A percentile compares a stretch with the other conserved stretches of the same genome.
phyloP scores from a whole-genome alignment of 2,329 filamentous ascomycete species.

The Pyricularia sp. region DNA sequence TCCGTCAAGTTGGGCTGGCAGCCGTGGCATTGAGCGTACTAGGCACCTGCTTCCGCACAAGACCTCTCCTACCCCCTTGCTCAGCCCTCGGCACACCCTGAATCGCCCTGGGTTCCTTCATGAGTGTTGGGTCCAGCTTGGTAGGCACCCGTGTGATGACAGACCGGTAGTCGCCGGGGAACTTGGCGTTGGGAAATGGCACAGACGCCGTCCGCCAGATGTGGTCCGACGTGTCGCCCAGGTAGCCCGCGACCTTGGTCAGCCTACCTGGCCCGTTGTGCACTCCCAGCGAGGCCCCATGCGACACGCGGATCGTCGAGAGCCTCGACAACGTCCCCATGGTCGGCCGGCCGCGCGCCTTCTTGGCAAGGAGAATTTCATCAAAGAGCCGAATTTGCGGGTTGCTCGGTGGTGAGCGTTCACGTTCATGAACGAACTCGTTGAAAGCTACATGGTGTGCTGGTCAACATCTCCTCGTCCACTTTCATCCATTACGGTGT shows the following conservation, averaged over 20 bases:
- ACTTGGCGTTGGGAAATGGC: slow-evolving; percentile 46
- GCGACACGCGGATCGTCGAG: slow-evolving; percentile 44
- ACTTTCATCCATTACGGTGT: not conserved
- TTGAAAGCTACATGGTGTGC: slow-evolving; percentile 44
- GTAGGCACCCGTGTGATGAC: slow-evolving; percentile 58
- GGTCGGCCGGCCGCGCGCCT: slow-evolving; percentile 49
- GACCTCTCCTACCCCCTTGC: slow-evolving; percentile 32
- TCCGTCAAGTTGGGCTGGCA: slow-evolving; percentile 1
- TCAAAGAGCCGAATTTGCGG: slow-evolving; percentile 66
- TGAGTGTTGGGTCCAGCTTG: slow-evolving; percentile 71
- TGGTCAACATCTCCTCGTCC: not conserved
- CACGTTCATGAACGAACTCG: slow-evolving; percentile 74
- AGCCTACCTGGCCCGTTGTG: slow-evolving; percentile 22
- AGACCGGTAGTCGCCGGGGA: slow-evolving; percentile 47
- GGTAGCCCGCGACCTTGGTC: slow-evolving; percentile 41
- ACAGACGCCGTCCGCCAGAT: slow-evolving; percentile 61
- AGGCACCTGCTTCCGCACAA: slow-evolving; percentile 42
- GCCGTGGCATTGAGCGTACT: slow-evolving; percentile 19
- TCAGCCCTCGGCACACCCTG: slow-evolving; percentile 66
- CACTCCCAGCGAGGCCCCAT: slow-evolving; percentile 32
- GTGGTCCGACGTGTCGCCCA: slow-evolving; percentile 63
- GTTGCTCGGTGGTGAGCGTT: slow-evolving; percentile 48
- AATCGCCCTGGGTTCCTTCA: slow-evolving; percentile 84
- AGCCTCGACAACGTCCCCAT: slow-evolving; percentile 49
- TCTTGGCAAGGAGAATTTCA: slow-evolving; percentile 72